These are phyloP conservation scores for Sarocladium strictum DNA, from an alignment of 2,329 filamentous ascomycete genomes.

Conservation along the genomic window DNA sequence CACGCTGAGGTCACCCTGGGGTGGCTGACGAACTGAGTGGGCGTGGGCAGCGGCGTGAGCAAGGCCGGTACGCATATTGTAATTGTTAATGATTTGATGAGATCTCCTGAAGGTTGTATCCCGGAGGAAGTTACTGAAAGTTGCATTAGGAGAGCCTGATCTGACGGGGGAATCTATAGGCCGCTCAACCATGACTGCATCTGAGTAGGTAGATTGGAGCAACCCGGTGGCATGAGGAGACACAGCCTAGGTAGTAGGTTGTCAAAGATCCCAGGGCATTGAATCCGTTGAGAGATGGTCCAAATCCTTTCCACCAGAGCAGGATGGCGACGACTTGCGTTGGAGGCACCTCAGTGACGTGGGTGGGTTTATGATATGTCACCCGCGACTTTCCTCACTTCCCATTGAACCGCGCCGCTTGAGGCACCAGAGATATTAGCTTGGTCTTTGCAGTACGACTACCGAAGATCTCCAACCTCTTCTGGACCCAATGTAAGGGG, in stretches of 20 bases:
- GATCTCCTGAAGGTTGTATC: conserved; percentile 10
- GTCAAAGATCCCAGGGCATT: too few species aligned
- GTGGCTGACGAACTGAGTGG: not conserved
- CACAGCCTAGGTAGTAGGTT: not conserved
- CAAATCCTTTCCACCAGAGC: not conserved
- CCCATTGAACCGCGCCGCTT: not conserved
- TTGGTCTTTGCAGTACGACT: not conserved
- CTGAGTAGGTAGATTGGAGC: not conserved
- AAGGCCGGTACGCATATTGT: not conserved
- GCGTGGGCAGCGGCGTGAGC: not conserved
- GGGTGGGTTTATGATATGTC: conserved; percentile 1
- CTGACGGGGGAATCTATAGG: too few species aligned
- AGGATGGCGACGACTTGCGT: not conserved
- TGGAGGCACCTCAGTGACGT: not conserved
- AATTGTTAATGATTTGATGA: not conserved
- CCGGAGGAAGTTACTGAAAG: not conserved
- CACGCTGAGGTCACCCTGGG: conserved; percentile 10
- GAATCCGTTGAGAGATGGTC: not conserved
- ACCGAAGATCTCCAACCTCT: not conserved
- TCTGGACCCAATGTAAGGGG: not conserved
- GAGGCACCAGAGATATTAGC: not conserved
- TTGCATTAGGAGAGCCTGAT: too few species aligned
- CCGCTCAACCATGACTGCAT: too few species aligned
- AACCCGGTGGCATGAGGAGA: too few species aligned
- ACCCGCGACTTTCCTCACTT: not conserved